Evolutionary conservation across 2,329 filamentous ascomycete species (phyloP), one percentile per base, ranked within the genome.

Genomic region (Fusarium staphyleae): DNA sequence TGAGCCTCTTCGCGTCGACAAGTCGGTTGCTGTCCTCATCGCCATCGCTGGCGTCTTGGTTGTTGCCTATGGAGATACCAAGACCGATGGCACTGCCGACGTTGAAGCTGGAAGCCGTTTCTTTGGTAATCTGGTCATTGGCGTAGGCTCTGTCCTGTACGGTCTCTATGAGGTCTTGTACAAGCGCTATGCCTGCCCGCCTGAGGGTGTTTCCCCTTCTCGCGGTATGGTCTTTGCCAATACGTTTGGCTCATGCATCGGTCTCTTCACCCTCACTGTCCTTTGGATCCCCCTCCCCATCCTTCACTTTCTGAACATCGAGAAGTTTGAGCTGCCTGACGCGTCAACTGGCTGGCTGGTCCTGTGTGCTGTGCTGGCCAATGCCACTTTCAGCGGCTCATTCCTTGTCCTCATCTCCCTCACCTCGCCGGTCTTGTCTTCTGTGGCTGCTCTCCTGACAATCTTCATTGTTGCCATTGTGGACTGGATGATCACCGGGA

Each of bases 111-210:
- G 82, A 36, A 87, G 87, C 62, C 83, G 92, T 14, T 82, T 93
- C 11, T 72, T 93, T 1, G 95, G 95, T 6, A 99, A 99, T 70
- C 76, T 98, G 32, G 84, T 99, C 66, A 99, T 99, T 66, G 93
- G 93, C 29, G 75, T 91, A 18, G 95, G 95, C 9, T 95, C 89
- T 62, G 87, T 99, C 6, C 81, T 99, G 14, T 99, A 99, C 72
- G 95, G 95, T 1, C 87, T 99, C 40, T 99, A 99, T 74, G 95
- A 99, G 74, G 95, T 99, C 5, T 75, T 99, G 32, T 99, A 99
- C 78, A 99, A 99, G 80, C 87, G 88, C 54, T 87, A 87, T 54
- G 93, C 93, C 12, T 99, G 95, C 70, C 95, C 95, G 10, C 95
- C 95, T 0, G 93, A 97, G 63, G 93, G 92, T 42, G 90, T 87